These are phyloP conservation scores for Thuja plicata DNA, from an alignment of 83 land plant genomes.

Conservation along the genomic window DNA sequence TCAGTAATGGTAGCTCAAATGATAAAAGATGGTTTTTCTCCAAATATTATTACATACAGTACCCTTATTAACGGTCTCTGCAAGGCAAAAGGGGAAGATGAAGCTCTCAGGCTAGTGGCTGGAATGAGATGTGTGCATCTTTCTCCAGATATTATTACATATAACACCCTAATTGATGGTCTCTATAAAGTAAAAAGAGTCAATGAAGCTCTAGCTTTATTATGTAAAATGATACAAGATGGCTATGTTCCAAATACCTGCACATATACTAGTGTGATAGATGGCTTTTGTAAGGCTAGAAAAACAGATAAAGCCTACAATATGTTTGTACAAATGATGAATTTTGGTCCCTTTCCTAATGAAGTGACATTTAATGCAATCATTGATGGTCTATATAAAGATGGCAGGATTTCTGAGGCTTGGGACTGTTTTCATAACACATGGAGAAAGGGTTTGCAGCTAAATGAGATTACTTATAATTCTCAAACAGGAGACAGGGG, in stretches of 20 bases:
- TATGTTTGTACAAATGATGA: too few relatives aligned
- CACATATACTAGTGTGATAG: constrained; percentile 49
- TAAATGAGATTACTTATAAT: constrained; percentile 44
- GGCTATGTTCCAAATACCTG: too few relatives aligned
- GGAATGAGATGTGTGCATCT: constrained; percentile 12
- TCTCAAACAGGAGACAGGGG: constrained; percentile 17
- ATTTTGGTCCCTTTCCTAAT: constrained; percentile 20
- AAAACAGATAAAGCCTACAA: constrained; percentile 28
- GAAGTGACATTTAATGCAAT: constrained; percentile 43
- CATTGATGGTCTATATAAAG: constrained; percentile 45
- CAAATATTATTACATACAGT: constrained; percentile 2
- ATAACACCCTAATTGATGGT: too few relatives aligned
- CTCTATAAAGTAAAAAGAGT: too few relatives aligned
- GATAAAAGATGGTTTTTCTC: too few relatives aligned
- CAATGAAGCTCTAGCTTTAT: too few relatives aligned
- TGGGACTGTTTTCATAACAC: constrained; percentile 32
- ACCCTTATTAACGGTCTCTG: constrained; percentile 50
- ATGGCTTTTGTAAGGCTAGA: constrained; percentile 57
- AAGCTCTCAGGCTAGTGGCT: constrained; percentile 44
- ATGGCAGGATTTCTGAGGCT: constrained; percentile 39
- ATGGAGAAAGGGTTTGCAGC: constrained; percentile 25
- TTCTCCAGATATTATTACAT: constrained; percentile 29
- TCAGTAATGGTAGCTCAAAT: too few relatives aligned
- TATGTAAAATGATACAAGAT: background rate
- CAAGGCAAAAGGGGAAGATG: constrained; percentile 28